Evolutionary conservation across 768 basidiomycete species (phyloP), one percentile per base, ranked within the genome.

Genomic region (Russula sp.): DNA sequence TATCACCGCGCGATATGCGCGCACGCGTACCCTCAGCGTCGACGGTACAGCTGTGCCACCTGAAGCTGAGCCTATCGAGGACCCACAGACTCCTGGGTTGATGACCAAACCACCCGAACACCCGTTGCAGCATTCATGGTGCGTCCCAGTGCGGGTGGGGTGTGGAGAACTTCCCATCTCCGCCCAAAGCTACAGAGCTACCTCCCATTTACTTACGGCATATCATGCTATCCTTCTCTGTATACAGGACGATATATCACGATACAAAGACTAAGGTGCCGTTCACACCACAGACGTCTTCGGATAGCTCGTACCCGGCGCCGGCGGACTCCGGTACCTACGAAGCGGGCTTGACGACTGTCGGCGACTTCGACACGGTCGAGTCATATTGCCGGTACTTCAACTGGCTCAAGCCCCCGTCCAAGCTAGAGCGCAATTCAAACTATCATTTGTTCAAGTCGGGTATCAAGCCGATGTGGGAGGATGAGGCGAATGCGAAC

Each of bases 381-480:
- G 91, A 94, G 76, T 82, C 84, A 32, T 94, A 92, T 79, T 94
- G 92, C 75, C 85, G 92, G 22, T 92, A 92, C 77, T 90, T 92
- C 81, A 93, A 94, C 76, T 94, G 92, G 92, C 86, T 93, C 67
- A 94, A 94, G 75, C 89, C 90, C 0, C 94, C 94, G 13, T 92
- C 91, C 38, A 84, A 86, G 71, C 84, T 96, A 38, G 90, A 94
- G 70, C 86, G 86, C 71, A 93, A 92, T 76, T 89, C 89, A 52
- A 98, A 97, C 76, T 94, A 96, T 71, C 94, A 98, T 73, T 81
- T 98, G 61, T 97, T 98, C 84, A 96, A 96, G 77, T 81, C 85
- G 24, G 91, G 91, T 20, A 94, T 94, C 79, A 92, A 93, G 72
- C 92, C 92, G 16, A 96, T 97, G 94, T 97, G 94, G 94, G 94